These are phyloP conservation scores for Lachancea sp. DNA, from an alignment of 805 yeast genomes.

Conservation along the genomic window DNA sequence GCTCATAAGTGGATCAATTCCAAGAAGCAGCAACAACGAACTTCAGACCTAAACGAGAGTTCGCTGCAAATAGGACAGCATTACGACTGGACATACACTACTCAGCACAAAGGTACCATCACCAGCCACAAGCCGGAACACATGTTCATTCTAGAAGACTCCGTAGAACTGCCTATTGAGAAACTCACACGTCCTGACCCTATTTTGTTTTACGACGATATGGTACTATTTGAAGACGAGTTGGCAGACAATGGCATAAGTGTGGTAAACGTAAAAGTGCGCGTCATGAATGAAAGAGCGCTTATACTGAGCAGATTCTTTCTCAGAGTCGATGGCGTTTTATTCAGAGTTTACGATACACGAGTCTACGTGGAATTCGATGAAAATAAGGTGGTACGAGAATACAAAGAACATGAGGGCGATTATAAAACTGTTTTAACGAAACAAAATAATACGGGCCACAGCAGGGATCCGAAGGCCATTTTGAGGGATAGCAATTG, in stretches of 20 bases:
- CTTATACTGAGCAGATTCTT: conserved; percentile 71
- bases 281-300: conserved; percentile 83
- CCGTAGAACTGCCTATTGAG: conserved; percentile 55
- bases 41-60: conserved; percentile 28
- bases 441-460: conserved; percentile 34
- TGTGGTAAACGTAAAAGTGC: conserved; percentile 63
- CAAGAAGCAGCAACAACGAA: conserved; percentile 31
- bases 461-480: conserved; percentile 58
- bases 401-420: conserved; percentile 65
- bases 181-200: conserved; percentile 72
- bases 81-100: conserved; percentile 94
- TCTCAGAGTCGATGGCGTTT: conserved; percentile 83
- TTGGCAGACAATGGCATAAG: conserved; percentile 94
- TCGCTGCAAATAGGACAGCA: conserved; percentile 65
- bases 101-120: conserved; percentile 63
- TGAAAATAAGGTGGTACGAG: conserved; percentile 59
- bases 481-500: conserved; percentile 77
- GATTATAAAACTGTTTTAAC: conserved; percentile 42
- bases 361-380: conserved; percentile 66
- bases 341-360: conserved; percentile 78
- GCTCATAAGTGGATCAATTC: conserved; percentile 72
- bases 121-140: conserved; percentile 5
- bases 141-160: conserved; percentile 26
- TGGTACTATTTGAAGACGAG: conserved; percentile 88
- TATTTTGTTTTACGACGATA: conserved; percentile 82